Evolutionary conservation across 1,139 yeast species (phyloP).

Genomic region (Hemisphaericaspora subhashii): DNA sequence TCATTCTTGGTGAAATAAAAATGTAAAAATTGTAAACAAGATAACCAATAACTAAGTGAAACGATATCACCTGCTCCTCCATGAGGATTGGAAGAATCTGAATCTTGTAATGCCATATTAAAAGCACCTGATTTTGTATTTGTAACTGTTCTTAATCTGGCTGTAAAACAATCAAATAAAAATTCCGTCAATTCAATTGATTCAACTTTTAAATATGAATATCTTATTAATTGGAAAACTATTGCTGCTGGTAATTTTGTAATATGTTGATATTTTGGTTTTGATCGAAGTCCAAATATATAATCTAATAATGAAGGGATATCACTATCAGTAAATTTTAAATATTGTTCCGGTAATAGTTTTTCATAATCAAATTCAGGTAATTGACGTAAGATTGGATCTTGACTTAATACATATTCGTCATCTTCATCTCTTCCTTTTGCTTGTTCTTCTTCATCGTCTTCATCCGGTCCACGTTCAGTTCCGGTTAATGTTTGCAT

Average conservation of each 20-base stretch:
- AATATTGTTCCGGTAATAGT: slow-evolving; percentile 46
- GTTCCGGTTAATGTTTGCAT: slow-evolving; percentile 46
- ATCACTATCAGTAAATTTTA: slow-evolving; percentile 66
- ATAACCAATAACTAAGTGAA: slow-evolving; percentile 69
- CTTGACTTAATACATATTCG: slow-evolving; percentile 30
- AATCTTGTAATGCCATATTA: slow-evolving; percentile 40
- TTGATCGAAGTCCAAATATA: slow-evolving; percentile 44
- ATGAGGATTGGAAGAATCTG: slow-evolving; percentile 19
- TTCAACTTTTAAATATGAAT: slow-evolving; percentile 56
- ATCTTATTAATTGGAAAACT: slow-evolving; percentile 64
- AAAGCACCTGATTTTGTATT: slow-evolving; percentile 61
- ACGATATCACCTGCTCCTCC: slow-evolving; percentile 70
- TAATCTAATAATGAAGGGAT: slow-evolving; percentile 61
- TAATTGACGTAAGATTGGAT: slow-evolving; percentile 28
- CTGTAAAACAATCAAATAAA: slow-evolving; percentile 58
- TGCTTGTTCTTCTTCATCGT: slow-evolving; percentile 24
- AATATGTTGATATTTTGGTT: slow-evolving; percentile 44
- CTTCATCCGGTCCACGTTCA: slow-evolving; percentile 14
- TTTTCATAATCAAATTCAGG: slow-evolving; percentile 49
- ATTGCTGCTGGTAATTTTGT: slow-evolving; percentile 69
- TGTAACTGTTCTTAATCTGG: slow-evolving; percentile 60
- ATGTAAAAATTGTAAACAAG: slow-evolving; percentile 64
- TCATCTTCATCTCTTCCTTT: slow-evolving; percentile 30
- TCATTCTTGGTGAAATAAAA: slow-evolving; percentile 61
- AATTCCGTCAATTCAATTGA: slow-evolving; percentile 56